Conservation (phyloP, 164 flowering plant genomes). For the Vitis rupestris region DNA sequence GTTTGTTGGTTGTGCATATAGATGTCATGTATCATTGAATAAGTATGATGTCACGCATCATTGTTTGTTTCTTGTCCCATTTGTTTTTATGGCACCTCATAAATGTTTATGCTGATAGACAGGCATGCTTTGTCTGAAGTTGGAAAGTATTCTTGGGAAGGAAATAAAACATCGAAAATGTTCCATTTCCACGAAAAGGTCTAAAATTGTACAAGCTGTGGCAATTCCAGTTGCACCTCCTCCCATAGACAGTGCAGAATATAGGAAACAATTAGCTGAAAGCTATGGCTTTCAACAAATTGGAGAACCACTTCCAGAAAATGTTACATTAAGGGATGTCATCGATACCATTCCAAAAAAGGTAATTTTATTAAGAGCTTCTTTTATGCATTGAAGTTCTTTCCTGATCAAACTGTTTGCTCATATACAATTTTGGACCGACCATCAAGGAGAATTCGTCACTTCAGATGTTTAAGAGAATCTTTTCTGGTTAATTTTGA, state of each 20-base stretch:
- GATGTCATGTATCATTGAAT: neutral
- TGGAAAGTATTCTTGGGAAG: constrained; percentile 23
- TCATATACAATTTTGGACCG: neutral
- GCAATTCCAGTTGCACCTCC: constrained; percentile 48
- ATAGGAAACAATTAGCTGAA: constrained; percentile 57
- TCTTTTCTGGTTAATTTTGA: neutral
- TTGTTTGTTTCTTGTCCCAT: neutral
- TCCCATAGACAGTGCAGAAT: constrained; percentile 40
- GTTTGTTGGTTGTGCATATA: neutral
- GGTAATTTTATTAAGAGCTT: constrained; percentile 34
- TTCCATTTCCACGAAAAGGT: constrained; percentile 27
- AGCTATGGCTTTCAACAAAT: constrained; percentile 89
- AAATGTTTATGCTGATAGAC: constrained; percentile 17
- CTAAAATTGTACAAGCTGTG: constrained; percentile 41
- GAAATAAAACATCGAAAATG: constrained; percentile 19
- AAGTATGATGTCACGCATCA: neutral
- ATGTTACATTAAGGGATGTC: constrained; percentile 68
- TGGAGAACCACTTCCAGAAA: constrained; percentile 81
- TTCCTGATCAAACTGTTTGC: neutral
- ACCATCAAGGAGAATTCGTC: neutral
- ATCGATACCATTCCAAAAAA: constrained; percentile 72
- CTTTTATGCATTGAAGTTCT: neutral
- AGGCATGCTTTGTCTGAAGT: constrained; percentile 48
- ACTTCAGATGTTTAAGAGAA: neutral
- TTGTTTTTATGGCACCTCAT: neutral